Conservation (phyloP, 805 yeast species). For the Clavispora phyllophila region DNA sequence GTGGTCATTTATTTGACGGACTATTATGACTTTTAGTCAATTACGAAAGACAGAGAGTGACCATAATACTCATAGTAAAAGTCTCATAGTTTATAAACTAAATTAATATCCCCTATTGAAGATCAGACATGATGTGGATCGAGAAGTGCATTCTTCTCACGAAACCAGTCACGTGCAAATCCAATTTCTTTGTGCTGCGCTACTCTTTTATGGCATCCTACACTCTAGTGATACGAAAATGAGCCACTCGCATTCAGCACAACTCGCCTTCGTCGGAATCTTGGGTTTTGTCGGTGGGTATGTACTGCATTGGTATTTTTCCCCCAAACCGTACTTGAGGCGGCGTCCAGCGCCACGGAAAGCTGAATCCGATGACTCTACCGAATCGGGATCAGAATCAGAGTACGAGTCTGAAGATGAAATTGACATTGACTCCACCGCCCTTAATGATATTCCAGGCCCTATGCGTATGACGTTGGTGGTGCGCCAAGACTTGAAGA, state of each 20-base stretch:
- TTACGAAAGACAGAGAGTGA: no score
- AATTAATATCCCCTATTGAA: no score
- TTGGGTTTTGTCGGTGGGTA: background rate
- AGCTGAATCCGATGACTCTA: constrained; percentile 9
- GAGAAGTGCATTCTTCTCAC: no score
- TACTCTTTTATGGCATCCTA: background rate
- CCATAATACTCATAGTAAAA: no score
- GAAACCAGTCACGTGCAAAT: background rate
- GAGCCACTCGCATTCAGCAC: constrained; percentile 10
- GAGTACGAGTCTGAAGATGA: constrained; percentile 45
- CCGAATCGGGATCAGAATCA: constrained; percentile 3
- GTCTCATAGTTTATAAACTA: no score
- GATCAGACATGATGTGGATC: no score
- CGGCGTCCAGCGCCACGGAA: background rate
- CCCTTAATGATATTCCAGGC: constrained; percentile 65
- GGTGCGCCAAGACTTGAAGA: constrained; percentile 81
- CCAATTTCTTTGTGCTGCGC: background rate
- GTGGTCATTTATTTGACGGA: no score
- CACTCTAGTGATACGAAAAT: background rate
- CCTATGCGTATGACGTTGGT: constrained; percentile 84
- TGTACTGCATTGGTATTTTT: background rate
- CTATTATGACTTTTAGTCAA: no score
- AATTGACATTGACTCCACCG: constrained; percentile 53
- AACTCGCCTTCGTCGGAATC: constrained; percentile 26
- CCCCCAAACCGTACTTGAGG: background rate